These are phyloP conservation scores for Penicillium concentricum DNA, from an alignment of 2,329 filamentous ascomycete genomes.

Conservation along the genomic window DNA sequence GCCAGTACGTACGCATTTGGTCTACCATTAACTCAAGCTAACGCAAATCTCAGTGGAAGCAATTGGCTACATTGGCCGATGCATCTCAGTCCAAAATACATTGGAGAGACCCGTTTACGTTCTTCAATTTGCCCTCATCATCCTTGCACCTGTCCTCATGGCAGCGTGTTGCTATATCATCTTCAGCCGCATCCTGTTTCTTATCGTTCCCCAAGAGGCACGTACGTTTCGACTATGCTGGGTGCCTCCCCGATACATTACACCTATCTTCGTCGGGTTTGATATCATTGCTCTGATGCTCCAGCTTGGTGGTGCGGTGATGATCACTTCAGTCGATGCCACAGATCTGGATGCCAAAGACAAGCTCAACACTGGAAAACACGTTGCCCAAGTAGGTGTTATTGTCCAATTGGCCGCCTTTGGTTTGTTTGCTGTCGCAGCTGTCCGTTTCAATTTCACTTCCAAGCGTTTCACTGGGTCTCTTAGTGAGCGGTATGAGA, in stretches of 20 bases:
- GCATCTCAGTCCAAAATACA: conserved; percentile 29
- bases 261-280: conserved; percentile 44
- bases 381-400: conserved; percentile 43
- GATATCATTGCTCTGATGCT: conserved; percentile 42
- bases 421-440: conserved; percentile 48
- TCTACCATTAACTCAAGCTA: background rate
- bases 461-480: conserved; percentile 38
- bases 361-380: conserved; percentile 38
- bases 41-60: conserved; percentile 35
- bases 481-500: conserved; percentile 29
- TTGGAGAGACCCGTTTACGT: conserved; percentile 30
- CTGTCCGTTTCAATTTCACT: conserved; percentile 49
- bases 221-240: conserved; percentile 39
- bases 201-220: conserved; percentile 35
- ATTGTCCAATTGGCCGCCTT: conserved; percentile 48
- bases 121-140: conserved; percentile 39
- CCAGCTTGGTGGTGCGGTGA: conserved; percentile 40
- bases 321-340: conserved; percentile 39
- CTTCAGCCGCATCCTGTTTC: conserved; percentile 43
- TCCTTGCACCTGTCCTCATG: conserved; percentile 43
- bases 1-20: conserved; percentile 26
- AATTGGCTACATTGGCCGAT: conserved; percentile 38
- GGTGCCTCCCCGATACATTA: conserved; percentile 36
- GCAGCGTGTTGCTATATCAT: conserved; percentile 42
- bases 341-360: conserved; percentile 19